Base-by-base conservation (phyloP, 352 stramenopile species). In the Globisporangium cederbergense region DNA sequence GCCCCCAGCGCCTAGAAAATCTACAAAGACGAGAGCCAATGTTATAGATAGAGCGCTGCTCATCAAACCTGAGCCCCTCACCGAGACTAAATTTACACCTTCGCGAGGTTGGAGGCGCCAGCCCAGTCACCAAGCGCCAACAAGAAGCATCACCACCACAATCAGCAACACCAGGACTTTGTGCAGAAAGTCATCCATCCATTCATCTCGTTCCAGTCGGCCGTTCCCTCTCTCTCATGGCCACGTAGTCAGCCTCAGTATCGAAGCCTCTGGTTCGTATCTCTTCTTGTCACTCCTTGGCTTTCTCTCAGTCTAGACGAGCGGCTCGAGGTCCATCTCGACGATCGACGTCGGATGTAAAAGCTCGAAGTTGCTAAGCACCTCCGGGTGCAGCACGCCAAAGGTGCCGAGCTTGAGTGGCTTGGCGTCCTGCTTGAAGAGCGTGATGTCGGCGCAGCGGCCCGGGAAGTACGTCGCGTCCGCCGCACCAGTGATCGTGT, bases 341-440 rank as follows among this genome's bases (percentile, higher is more conserved):
- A 99, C 70, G 64, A 97, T 84, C 30, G 95, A 99, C 40, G 87
- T 96, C 32, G 98, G 98, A 72, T 99, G 98, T 22, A 93, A 71
- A 68, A 99, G 84, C 68, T 99, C 97, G 77, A 99, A 99, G 83
- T 98, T 98, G 56, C 90, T 84, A 50, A 99, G 83, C 42, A 99
- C 97, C 52, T 98, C 76, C 0, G 98, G 98, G 81, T 99, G 97
- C 47, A 99, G 74, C 68, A 99, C 97, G 58, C 98, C 98, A 70
- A 99, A 99, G 60, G 88, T 96, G 58, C 97, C 97, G 25, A 99
- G 89, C 62, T 83, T 87, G 55, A 76, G 63, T 46, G 81, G 74
- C 58, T 81, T 66, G 11, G 32, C 77, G 38, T 93, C 86, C 64
- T 87, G 89, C 62, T 73, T 83, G 63, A 85, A 72, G 52, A 99